Percentiles rank a stretch among this genome's conserved stretches.
These are phyloP conservation scores for Lecanicillium sp. DNA, from an alignment of 2,329 filamentous ascomycete species.

Conservation along the genomic window DNA sequence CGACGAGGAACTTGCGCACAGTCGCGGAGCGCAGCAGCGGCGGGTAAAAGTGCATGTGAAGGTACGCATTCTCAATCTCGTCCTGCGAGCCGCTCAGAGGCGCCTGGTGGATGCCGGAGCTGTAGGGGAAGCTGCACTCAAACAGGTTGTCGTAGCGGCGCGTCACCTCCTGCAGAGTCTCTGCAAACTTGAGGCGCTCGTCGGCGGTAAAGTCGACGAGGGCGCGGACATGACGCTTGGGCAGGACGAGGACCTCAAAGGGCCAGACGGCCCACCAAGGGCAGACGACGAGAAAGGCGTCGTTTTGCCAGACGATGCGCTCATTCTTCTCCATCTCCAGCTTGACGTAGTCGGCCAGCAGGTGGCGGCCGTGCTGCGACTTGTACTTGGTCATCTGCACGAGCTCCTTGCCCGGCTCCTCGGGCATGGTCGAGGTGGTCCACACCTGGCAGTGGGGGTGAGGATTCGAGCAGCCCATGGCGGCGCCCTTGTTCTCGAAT, in stretches of 20 bases:
- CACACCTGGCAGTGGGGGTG: conserved; percentile 96
- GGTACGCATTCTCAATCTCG: conserved; percentile 79
- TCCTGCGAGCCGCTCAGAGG: conserved; percentile 74
- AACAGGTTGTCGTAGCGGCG: conserved; percentile 95
- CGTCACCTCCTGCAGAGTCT: conserved; percentile 80
- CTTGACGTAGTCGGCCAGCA: conserved; percentile 80
- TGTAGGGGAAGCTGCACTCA: conserved; percentile 94
- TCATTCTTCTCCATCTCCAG: conserved; percentile 77
- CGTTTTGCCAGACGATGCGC: conserved; percentile 83
- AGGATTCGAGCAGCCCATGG: conserved; percentile 98
- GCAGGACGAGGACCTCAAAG: conserved; percentile 86
- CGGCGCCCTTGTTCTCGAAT: conserved; percentile 96
- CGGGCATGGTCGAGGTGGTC: conserved; percentile 85
- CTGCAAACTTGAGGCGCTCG: conserved; percentile 69
- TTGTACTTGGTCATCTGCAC: conserved; percentile 73
- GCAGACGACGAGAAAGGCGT: conserved; percentile 75
- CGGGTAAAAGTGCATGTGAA: conserved; percentile 98
- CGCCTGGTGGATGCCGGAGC: conserved; percentile 92
- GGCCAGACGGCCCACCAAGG: conserved; percentile 99
- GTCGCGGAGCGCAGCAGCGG: conserved; percentile 87
- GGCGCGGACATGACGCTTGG: conserved; percentile 75
- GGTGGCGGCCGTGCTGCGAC: conserved; percentile 61
- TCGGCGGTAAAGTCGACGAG: conserved; percentile 70
- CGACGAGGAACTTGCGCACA: conserved; percentile 92
- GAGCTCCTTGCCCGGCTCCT: conserved; percentile 79